Evolutionary conservation across 345 rosid genomes (phyloP), one percentile per base, ranked within the genome.

Genomic region (Populus davidiana): DNA sequence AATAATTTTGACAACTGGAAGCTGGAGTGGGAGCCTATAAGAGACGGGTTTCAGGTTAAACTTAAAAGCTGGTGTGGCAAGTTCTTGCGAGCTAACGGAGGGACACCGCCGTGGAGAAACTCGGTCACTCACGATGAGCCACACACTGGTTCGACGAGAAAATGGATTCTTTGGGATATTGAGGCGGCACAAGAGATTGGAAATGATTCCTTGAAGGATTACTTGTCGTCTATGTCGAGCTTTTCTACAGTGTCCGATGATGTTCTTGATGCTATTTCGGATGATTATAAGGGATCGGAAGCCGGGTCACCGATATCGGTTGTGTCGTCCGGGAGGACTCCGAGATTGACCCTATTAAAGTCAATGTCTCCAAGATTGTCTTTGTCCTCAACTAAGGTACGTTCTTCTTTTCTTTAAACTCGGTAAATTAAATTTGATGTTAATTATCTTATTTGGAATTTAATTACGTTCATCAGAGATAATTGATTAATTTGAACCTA

Each of bases 31-130:
- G 86, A 80, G 74, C 88, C 86, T 14, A 2, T 75, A 12, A 76
- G 92, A 31, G 97, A 96, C 77, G 99, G 90, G 47, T 89, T 88
- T 74, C 94, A 90, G 80, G 80, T 88, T 59, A 86, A 83, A 81
- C 70, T 95, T 10, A 88, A 80, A 67, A 83, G 90, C 4, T 88
- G 96, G 93, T 90, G 92, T 50, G 93, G 98, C 17, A 93, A 85
- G 71, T 90, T 82, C 71, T 64, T 95, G 79, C 85, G 97, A 17
- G 98, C 85, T 6, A 94, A 94, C 90, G 98, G 97, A 0, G 97
- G 97, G 78, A 85, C 89, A 2, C 97, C 90, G 56, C 98, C 98
- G 69, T 95, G 99, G 99, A 86, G 99, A 65, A 93, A 93, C 86
- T 82, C 97, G 54, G 80, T 93, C 38, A 95, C 98, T 54, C 96